Evolutionary conservation across 352 stramenopile genomes (phyloP), one percentile per base, ranked within the genome.

Genomic region (Globisporangium takayamanum): DNA sequence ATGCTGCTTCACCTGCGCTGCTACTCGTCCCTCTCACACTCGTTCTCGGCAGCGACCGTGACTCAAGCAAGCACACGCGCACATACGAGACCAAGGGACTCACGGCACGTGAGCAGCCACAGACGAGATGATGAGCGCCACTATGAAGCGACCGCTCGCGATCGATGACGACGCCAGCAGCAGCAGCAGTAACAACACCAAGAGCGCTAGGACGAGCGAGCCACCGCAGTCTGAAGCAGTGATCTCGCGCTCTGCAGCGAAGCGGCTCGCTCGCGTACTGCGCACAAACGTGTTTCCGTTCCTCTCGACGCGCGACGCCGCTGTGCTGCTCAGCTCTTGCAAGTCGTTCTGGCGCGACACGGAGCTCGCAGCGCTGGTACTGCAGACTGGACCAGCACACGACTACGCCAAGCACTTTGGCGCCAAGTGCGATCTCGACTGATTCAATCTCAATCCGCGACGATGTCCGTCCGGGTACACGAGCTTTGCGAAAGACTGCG

Each of bases 211-310:
- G 28, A 33, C 28, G 2, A 33, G 28, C 28, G 37, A 44, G 14
- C 39, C 39, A 7, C 14, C 15, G 39, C 14, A 45, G 14, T 4
- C 28, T 3, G 28, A 5, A 6, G 28, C 5, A 3, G 28, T 5
- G 28, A 33, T 5, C 28, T 33, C 16, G 39, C 39, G 12, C 16
- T 45, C 12, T 20, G 16, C 12, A 3, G 44, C 44, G 5, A 3
- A 49, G 8, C 44, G 68, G 64, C 48, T 26, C 49, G 8, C 33
- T 52, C 26, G 16, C 10, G 22, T n/a, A 52, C 53, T 51, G 5
- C 50, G 30, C 26, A 53, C 55, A 58, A 52, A 56, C 37, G 16
- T 42, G 49, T 53, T 15, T 46, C 26, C 28, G 53, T 57, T 30
- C 46, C 46, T 16, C 22, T 57, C 26, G 25, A 50, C 20, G 3